Evolutionary conservation across 1,284 basidiomycete species (phyloP).

Genomic region (Heimioporus punctisporus): DNA sequence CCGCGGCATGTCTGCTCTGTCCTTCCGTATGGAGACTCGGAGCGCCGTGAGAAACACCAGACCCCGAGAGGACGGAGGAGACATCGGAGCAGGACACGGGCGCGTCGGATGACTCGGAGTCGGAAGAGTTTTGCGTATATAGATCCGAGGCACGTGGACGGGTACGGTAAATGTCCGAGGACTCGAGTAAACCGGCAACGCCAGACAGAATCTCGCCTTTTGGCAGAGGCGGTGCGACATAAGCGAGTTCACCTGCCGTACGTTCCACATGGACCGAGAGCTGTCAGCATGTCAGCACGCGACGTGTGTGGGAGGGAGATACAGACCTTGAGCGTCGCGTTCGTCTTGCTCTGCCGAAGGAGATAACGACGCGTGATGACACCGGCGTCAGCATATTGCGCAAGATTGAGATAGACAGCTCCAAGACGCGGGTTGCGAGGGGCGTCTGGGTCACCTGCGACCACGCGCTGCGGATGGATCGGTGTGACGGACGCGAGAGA

Average conservation of each 20-base stretch:
- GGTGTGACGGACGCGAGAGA: not conserved
- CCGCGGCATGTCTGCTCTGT: conserved; percentile 2
- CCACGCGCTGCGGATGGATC: conserved; percentile 38
- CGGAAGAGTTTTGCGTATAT: conserved; percentile 35
- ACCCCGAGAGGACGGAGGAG: conserved; percentile 24
- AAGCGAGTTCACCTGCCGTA: conserved; percentile 58
- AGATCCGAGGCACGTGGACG: conserved; percentile 54
- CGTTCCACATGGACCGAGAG: conserved; percentile 64
- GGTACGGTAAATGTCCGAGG: conserved; percentile 50
- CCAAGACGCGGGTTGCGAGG: conserved; percentile 65
- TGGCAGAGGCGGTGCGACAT: conserved; percentile 65
- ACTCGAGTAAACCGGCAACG: conserved; percentile 60
- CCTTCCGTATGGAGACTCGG: too few species aligned
- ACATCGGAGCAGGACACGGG: conserved; percentile 20
- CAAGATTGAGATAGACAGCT: conserved; percentile 68
- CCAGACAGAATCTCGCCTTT: conserved; percentile 73
- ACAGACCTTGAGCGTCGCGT: conserved; percentile 71
- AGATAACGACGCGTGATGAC: conserved; percentile 71
- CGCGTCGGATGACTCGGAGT: conserved; percentile 38
- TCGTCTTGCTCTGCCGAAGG: conserved; percentile 75
- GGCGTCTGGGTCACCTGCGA: conserved; percentile 51
- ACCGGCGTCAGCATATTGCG: conserved; percentile 72
- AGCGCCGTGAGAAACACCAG: conserved; percentile 3
- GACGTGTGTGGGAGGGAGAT: too few species aligned
- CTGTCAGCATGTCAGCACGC: too few species aligned